Evolutionary conservation across 1,284 basidiomycete species (phyloP), one percentile per base, ranked within the genome.

Genomic region (Tetrapyrgos nigripes): DNA sequence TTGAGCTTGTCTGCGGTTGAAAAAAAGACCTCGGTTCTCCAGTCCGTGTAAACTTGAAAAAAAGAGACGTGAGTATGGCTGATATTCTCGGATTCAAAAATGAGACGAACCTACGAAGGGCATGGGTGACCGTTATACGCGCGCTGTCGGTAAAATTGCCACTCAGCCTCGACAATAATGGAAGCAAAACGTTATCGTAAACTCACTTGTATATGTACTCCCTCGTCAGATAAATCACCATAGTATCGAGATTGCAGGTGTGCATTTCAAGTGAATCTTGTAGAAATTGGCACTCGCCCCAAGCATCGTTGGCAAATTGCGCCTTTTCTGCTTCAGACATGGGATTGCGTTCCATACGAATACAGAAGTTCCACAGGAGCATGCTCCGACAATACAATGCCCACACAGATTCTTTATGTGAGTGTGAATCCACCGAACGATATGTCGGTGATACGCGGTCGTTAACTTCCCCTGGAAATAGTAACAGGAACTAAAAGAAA

Each of bases 171-270:
- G 43, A 50, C 40, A 27, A 65, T 62, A 58, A 58, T 31, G 60
- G 61, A 50, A 53, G 54, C 52, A 58, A 64, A 54, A n/a, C n/a
- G n/a, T 60, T 31, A 40, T 57, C 40, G 50, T 56, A 56, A 31
- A 83, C 88, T 61, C 66, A 92, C 90, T 90, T 91, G 70, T 86
- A 87, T 27, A 92, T 76, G 68, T 88, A 88, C 70, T 92, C 91
- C 61, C 87, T 78, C 57, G 81, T 83, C 69, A 86, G 81, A 73
- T 90, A 90, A 43, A 90, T 78, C 40, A 91, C 73, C 6, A 82
- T 77, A 37, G 83, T 83, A 67, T 92, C 88, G 43, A 85, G 70
- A 68, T 87, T 86, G 76, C 91, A 92, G 26, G 73, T 76, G 70
- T 93, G 91, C 44, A 80, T 75, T 50, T 88, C 82, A 47, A 92